These are phyloP conservation scores for Akanthomyces uredinophilus DNA, from an alignment of 2,329 filamentous ascomycete genomes.

Conservation along the genomic window DNA sequence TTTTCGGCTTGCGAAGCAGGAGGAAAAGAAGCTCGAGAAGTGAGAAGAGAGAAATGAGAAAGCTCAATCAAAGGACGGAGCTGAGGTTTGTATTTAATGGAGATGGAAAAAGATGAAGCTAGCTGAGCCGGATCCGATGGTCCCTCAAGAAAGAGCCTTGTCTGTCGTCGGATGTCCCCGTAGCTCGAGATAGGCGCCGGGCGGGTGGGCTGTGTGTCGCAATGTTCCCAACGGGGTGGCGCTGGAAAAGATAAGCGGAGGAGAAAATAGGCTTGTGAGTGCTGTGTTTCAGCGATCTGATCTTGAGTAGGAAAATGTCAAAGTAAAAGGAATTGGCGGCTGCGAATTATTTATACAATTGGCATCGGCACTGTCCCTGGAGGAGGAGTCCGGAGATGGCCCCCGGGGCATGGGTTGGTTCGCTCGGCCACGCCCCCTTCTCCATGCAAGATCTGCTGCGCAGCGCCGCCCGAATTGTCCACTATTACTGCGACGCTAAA, in stretches of 20 bases:
- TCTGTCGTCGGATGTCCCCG: constrained; percentile 10
- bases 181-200: background rate
- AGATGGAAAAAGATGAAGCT: background rate
- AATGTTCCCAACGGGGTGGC: background rate
- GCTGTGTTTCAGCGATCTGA: no score
- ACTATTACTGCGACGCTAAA: background rate
- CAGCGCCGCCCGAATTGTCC: background rate
- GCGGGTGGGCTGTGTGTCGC: background rate
- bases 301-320: background rate
- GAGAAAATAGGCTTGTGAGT: no score
- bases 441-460: background rate
- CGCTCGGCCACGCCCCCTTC: background rate
- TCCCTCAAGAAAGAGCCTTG: background rate
- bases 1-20: background rate
- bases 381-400: background rate
- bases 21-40: background rate
- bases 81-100: background rate
- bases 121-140: constrained; percentile 2
- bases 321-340: background rate
- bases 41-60: background rate
- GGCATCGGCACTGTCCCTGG: background rate
- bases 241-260: background rate
- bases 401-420: background rate
- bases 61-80: background rate
- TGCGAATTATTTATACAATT: background rate